Percentiles rank a stretch among this genome's conserved stretches.
Evolutionary conservation across 495 filamentous ascomycete species (phyloP).

Genomic region (Neurospora sp.): DNA sequence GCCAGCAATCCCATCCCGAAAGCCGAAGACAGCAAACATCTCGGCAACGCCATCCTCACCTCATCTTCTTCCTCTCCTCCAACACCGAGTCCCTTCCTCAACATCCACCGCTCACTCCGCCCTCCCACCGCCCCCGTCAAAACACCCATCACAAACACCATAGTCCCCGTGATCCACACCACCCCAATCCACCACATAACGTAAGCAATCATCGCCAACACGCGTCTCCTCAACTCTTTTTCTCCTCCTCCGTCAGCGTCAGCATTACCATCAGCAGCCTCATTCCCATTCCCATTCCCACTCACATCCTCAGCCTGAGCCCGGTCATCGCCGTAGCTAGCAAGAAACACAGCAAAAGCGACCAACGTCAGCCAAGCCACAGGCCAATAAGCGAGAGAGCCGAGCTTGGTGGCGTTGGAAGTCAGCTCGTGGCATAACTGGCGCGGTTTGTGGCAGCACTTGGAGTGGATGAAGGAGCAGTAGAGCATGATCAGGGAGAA

Average conservation of each 20-base stretch:
- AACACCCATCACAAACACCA: slow-evolving; percentile 1
- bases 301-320: neutral
- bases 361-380: slow-evolving; percentile 3
- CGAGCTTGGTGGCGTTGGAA: neutral
- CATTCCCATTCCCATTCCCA: neutral
- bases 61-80: neutral
- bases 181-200: slow-evolving; percentile 9
- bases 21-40: neutral
- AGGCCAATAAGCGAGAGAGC: slow-evolving; percentile 2
- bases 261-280: neutral
- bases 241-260: neutral
- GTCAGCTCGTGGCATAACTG: neutral
- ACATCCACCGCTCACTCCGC: neutral
- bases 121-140: neutral
- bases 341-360: neutral
- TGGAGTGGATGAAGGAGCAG: neutral
- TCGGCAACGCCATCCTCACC: slow-evolving; percentile 4
- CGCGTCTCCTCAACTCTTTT: neutral
- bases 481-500: slow-evolving; percentile 1
- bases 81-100: neutral
- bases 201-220: neutral
- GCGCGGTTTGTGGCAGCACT: neutral
- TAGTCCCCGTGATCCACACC: neutral
- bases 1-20: slow-evolving; percentile 1
- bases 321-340: neutral